Evolutionary conservation across 768 basidiomycete genomes (phyloP).

Genomic region (Boletus sp.): DNA sequence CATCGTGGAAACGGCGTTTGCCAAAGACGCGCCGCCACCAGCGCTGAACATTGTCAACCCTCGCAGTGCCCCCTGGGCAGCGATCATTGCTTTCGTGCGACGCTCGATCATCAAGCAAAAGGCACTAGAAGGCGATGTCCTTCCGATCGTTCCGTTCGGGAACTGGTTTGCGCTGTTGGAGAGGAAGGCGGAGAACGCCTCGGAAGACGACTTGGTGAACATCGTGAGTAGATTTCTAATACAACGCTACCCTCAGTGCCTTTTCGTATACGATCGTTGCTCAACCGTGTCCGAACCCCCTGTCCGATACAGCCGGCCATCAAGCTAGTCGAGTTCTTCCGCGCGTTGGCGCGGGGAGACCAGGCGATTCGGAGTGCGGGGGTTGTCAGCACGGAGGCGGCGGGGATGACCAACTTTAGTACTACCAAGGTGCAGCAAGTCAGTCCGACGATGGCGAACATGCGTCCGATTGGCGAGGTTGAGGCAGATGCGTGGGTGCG

Average conservation of each 20-base stretch:
- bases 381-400: slow-evolving; percentile 9
- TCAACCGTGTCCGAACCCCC: neutral
- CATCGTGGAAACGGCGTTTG: slow-evolving; percentile 30
- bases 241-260: accelerated
- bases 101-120: slow-evolving; percentile 14
- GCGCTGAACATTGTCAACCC: slow-evolving; percentile 41
- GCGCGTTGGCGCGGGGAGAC: slow-evolving; percentile 20
- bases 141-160: slow-evolving; percentile 32
- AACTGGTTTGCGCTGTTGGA: slow-evolving; percentile 36
- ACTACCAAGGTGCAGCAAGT: slow-evolving; percentile 12
- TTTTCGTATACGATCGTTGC: no score
- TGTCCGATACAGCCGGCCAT: slow-evolving; percentile 29
- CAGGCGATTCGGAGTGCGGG: neutral
- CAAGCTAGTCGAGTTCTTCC: slow-evolving; percentile 35
- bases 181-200: slow-evolving; percentile 14
- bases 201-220: slow-evolving; percentile 25
- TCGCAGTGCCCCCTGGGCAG: slow-evolving; percentile 30
- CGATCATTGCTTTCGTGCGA: slow-evolving; percentile 27
- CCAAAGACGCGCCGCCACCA: slow-evolving; percentile 12
- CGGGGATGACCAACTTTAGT: slow-evolving; percentile 19
- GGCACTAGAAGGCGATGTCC: neutral
- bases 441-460: slow-evolving; percentile 24
- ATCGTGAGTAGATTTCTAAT: slow-evolving; percentile 28
- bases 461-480: slow-evolving; percentile 22
- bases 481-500: slow-evolving; percentile 26